Conservation (phyloP, 352 stramenopile genomes). For the Globisporangium middletonii region DNA sequence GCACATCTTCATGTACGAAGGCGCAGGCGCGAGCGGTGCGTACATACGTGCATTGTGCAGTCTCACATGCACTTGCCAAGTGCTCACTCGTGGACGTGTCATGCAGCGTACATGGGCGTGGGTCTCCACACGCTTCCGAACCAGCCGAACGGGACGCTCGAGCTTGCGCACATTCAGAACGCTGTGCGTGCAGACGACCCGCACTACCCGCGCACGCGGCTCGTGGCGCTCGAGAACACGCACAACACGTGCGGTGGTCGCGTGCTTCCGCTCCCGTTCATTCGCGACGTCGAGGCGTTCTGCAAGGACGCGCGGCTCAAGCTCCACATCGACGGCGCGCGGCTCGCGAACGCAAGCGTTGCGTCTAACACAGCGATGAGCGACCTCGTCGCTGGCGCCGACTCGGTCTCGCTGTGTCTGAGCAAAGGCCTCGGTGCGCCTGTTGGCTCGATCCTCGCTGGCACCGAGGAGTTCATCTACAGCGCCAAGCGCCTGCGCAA, state of each 20-base stretch:
- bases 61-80: background rate
- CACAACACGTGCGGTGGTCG: slow-evolving; percentile 96
- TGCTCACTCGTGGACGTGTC: background rate
- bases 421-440: slow-evolving; percentile 96
- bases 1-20: slow-evolving; percentile 98
- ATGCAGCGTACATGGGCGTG: slow-evolving; percentile 84
- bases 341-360: slow-evolving; percentile 94
- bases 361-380: slow-evolving; percentile 57
- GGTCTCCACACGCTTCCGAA: slow-evolving; percentile 86
- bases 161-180: slow-evolving; percentile 72
- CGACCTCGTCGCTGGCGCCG: slow-evolving; percentile 74
- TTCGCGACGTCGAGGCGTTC: slow-evolving; percentile 68
- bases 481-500: slow-evolving; percentile 92
- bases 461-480: slow-evolving; percentile 84
- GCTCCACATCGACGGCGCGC: slow-evolving; percentile 94
- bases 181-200: slow-evolving; percentile 74
- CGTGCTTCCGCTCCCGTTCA: slow-evolving; percentile 81
- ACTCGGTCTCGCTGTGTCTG: slow-evolving; percentile 94
- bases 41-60: slow-evolving; percentile 8
- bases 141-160: slow-evolving; percentile 77
- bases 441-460: slow-evolving; percentile 92
- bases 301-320: slow-evolving; percentile 74
- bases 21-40: slow-evolving; percentile 78
- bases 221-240: slow-evolving; percentile 97
- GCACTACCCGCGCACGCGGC: slow-evolving; percentile 76